A percentile compares a stretch with the other conserved stretches of the same genome.
phyloP scores from a whole-genome alignment of 768 basidiomycete genomes.

The Tricholoma furcatifolium region DNA sequence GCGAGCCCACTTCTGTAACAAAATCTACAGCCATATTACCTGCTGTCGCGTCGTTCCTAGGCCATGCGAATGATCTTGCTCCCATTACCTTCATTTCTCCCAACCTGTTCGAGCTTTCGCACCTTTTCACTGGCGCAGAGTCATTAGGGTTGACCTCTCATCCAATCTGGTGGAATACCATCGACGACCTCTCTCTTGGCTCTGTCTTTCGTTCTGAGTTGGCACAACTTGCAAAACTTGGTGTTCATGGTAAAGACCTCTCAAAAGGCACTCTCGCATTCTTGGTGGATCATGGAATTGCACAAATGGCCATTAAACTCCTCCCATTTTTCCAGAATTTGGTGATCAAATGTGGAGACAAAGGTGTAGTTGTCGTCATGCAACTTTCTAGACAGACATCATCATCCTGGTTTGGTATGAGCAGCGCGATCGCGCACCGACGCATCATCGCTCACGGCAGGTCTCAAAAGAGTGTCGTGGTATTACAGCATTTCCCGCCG shows the following conservation, averaged over 20 bases:
- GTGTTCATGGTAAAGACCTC: conserved; percentile 38
- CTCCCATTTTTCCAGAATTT: conserved; percentile 85
- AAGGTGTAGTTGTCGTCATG: conserved; percentile 66
- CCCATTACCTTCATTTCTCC: conserved; percentile 79
- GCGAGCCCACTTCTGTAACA: conserved; percentile 90
- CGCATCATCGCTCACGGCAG: conserved; percentile 51
- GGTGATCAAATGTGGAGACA: conserved; percentile 80
- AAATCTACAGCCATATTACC: conserved; percentile 76
- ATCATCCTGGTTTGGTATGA: conserved; percentile 51
- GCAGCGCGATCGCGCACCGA: conserved; percentile 45
- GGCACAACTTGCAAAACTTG: conserved; percentile 51
- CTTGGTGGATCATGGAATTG: conserved; percentile 67
- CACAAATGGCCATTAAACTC: conserved; percentile 78
- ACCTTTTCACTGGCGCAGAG: conserved; percentile 48
- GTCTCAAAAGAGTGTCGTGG: conserved; percentile 42
- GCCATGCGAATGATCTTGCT: conserved; percentile 24
- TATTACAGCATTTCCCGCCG: conserved; percentile 76
- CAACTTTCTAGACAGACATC: conserved; percentile 36
- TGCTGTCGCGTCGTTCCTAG: conserved; percentile 45
- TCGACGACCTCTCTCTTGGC: conserved; percentile 67
- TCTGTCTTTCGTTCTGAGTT: conserved; percentile 66
- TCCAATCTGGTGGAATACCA: conserved; percentile 59
- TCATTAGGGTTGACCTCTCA: conserved; percentile 50
- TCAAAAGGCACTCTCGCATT: conserved; percentile 52
- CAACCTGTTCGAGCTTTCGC: conserved; percentile 75